Evolutionary conservation across 1,284 basidiomycete species (phyloP).

Genomic region (Cryptococcus sp.): DNA sequence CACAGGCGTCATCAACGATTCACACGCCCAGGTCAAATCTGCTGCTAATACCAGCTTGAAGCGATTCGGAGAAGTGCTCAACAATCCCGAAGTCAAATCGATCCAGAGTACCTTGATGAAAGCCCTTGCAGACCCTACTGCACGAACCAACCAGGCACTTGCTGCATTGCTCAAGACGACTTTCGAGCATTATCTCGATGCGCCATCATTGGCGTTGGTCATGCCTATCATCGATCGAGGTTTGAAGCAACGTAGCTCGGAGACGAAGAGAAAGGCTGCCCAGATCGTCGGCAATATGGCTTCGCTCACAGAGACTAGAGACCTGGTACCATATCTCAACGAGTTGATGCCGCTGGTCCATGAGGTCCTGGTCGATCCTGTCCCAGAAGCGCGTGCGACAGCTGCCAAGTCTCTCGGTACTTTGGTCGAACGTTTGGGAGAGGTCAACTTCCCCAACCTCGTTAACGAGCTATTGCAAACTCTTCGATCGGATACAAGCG

Average conservation of each 20-base stretch:
- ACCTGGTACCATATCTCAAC: constrained; percentile 93
- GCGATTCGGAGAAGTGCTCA: constrained; percentile 95
- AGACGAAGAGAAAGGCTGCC: constrained; percentile 92
- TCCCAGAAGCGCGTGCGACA: constrained; percentile 94
- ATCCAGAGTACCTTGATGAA: constrained; percentile 91
- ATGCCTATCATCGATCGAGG: constrained; percentile 96
- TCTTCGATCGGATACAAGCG: constrained; percentile 89
- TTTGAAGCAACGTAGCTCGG: constrained; percentile 84
- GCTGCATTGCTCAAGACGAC: constrained; percentile 84
- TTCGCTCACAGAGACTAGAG: constrained; percentile 90
- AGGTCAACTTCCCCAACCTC: constrained; percentile 92
- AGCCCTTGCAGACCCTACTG: constrained; percentile 89
- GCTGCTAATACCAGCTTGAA: constrained; percentile 96
- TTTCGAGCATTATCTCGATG: constrained; percentile 98
- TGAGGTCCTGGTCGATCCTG: constrained; percentile 87
- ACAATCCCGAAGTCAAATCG: constrained; percentile 90
- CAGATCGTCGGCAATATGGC: constrained; percentile 97
- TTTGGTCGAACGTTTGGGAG: constrained; percentile 92
- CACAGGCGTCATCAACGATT: constrained; percentile 93
- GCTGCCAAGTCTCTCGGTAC: constrained; percentile 98
- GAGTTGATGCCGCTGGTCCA: constrained; percentile 89
- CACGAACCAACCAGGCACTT: constrained; percentile 83
- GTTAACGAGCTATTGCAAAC: constrained; percentile 87
- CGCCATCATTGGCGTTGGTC: constrained; percentile 94
- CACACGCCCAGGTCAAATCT: constrained; percentile 91